Evolutionary conservation across 495 filamentous ascomycete genomes (phyloP), one percentile per base, ranked within the genome.

Genomic region (Articulospora tetracladia): DNA sequence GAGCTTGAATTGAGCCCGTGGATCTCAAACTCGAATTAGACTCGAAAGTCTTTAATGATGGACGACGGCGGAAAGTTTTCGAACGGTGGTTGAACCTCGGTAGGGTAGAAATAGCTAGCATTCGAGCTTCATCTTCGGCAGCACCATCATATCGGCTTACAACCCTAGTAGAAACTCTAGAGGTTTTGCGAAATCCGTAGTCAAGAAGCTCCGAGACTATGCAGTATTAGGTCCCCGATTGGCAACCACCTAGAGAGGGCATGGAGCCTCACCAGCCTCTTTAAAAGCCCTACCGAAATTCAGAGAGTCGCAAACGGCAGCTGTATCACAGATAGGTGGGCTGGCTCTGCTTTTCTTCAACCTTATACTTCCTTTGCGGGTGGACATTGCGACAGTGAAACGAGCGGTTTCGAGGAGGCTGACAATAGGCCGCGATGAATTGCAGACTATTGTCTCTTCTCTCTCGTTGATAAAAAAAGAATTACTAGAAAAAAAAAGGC

Each of bases 381-480:
- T 13, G 20, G 47, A 52, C 64, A 67, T 67, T 10, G 27, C 53
- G 59, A 46, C 44, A 22, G 24, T 36, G 32, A 51, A 59, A 36
- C 56, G 61, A 49, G 61, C 61, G 59, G 58, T 24, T 24, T 53
- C 55, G 61, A 64, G 61, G 58, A 64, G 61, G 59, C 65, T 57
- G 55, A 64, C 48, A 52, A 59, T 64, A 61, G 55, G 32, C 58
- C 36, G 53, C 58, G 55, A 64, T n/a, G 64, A 62, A 54, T 22
- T 47, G 55, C 55, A 56, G 58, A 57, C 61, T 67, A 62, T 54
- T 51, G 23, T 53, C 61, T 61, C 61, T 63, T 66, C 60, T 64
- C 61, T 61, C 59, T 64, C 59, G 24, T 25, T 27, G 32, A 2
- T 13, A 55, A 61, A 24, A 7, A 7, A 7, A 51, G 58, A 57